phyloP scores from a whole-genome alignment of 2,329 filamentous ascomycete genomes.

The Fusarium odoratissimum region DNA sequence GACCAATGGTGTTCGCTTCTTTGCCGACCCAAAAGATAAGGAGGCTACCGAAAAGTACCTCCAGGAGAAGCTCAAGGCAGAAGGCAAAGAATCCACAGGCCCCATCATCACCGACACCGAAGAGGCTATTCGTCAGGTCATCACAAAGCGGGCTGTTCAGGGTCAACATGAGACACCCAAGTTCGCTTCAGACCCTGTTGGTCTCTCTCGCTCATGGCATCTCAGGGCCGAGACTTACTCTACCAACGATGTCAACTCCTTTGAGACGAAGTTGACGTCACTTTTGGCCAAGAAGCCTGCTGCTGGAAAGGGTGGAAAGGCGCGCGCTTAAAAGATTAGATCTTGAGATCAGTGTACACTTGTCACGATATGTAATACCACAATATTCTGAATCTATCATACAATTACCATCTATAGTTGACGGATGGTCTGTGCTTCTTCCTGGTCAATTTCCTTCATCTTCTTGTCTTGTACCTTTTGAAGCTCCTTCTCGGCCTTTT shows the following conservation, averaged over 20 bases:
- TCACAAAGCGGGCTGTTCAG: conserved; percentile 49
- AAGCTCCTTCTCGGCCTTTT: conserved; percentile 59
- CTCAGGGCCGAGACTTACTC: conserved; percentile 53
- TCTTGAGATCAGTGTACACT: conserved; percentile 43
- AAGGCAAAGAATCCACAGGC: conserved; percentile 33
- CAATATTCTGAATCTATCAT: conserved; percentile 38
- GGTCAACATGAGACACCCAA: conserved; percentile 53
- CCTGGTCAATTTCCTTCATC: conserved; percentile 61
- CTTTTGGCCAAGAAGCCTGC: conserved; percentile 43
- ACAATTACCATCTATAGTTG: conserved; percentile 46
- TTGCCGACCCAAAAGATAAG: conserved; percentile 42
- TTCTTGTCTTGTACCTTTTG: conserved; percentile 65
- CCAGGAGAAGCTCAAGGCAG: conserved; percentile 40
- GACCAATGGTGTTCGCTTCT: conserved; percentile 43
- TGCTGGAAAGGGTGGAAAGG: conserved; percentile 39
- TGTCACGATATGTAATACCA: conserved; percentile 46
- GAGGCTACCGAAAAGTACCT: conserved; percentile 49
- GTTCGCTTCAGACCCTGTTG: conserved; percentile 50
- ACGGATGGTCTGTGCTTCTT: conserved; percentile 62
- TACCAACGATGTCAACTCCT: conserved; percentile 49
- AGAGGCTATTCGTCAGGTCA: conserved; percentile 49
- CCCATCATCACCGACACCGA: conserved; percentile 50
- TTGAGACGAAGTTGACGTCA: conserved; percentile 55
- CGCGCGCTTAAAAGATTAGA: conserved; percentile 39
- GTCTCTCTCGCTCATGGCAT: conserved; percentile 52